phyloP scores from a whole-genome alignment of 2,329 filamentous ascomycete species.

The Apiospora pterosperma region DNA sequence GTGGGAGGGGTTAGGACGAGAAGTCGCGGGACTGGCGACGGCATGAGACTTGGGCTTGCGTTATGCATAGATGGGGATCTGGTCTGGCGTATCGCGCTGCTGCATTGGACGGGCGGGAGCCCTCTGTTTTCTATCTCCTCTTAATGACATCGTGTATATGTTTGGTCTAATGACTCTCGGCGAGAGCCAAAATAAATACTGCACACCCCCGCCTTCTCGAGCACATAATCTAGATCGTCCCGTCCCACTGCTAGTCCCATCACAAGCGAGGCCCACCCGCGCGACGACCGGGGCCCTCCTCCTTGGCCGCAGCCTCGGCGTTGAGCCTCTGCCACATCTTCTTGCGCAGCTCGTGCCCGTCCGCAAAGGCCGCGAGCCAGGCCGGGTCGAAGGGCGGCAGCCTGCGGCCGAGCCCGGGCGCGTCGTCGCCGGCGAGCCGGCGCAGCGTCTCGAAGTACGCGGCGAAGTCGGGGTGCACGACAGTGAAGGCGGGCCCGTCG shows the following conservation, averaged over 20 bases:
- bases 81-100: not conserved
- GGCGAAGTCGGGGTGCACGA: slow-evolving; percentile 60
- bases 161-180: too few species aligned
- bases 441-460: slow-evolving; percentile 60
- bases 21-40: not conserved
- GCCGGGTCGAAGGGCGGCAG: slow-evolving; percentile 40
- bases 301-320: slow-evolving; percentile 21
- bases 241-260: not conserved
- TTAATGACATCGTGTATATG: not conserved
- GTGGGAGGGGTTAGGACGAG: not conserved
- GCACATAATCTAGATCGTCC: not conserved
- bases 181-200: not conserved
- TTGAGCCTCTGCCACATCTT: slow-evolving; percentile 56
- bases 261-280: not conserved
- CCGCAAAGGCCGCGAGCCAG: slow-evolving; percentile 50
- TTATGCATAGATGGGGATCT: not conserved
- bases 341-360: slow-evolving; percentile 53
- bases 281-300: not conserved
- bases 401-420: slow-evolving; percentile 38
- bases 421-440: slow-evolving; percentile 43
- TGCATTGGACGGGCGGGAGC: not conserved
- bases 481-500: slow-evolving; percentile 53
- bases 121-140: not conserved
- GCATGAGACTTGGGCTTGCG: not conserved
- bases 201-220: not conserved